Conservation (phyloP, 2,329 filamentous ascomycete species). For the Cytospora mali region DNA sequence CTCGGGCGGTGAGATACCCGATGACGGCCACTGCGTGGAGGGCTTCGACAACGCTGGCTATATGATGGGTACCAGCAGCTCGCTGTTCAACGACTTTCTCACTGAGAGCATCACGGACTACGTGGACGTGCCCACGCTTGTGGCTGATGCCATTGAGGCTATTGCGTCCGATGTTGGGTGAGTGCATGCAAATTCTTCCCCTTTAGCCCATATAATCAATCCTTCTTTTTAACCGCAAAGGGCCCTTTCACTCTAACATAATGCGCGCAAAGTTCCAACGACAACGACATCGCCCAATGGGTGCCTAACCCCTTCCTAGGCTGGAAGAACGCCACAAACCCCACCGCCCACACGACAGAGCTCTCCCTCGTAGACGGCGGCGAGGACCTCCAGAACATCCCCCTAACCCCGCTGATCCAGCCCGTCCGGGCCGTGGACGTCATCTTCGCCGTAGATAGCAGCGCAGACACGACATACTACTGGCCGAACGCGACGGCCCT, state of each 20-base stretch:
- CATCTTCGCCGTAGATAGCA: constrained; percentile 66
- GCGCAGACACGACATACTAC: constrained; percentile 58
- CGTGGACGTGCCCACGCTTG: constrained; percentile 47
- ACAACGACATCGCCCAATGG: constrained; percentile 55
- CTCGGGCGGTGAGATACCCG: constrained; percentile 55
- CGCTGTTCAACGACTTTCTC: constrained; percentile 80
- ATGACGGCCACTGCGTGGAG: constrained; percentile 64
- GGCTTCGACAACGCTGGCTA: constrained; percentile 85
- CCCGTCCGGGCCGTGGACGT: constrained; percentile 58
- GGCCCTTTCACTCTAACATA: neutral
- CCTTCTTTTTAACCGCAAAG: neutral
- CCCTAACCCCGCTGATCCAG: constrained; percentile 55
- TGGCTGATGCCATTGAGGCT: constrained; percentile 53
- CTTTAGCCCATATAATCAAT: too few relatives aligned
- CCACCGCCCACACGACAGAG: constrained; percentile 39
- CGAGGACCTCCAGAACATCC: constrained; percentile 52
- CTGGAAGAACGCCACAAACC: constrained; percentile 49
- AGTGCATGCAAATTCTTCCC: neutral
- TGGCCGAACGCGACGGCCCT: constrained; percentile 66
- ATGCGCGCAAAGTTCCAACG: constrained; percentile 40
- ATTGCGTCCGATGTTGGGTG: constrained; percentile 56
- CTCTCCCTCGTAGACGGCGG: constrained; percentile 56
- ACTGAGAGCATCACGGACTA: constrained; percentile 59
- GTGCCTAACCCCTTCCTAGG: constrained; percentile 62
- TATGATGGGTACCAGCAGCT: constrained; percentile 83